Percentiles rank a stretch among this genome's conserved stretches.
Evolutionary conservation across 495 filamentous ascomycete genomes (phyloP).

Genomic region (Rusavskia elegans): DNA sequence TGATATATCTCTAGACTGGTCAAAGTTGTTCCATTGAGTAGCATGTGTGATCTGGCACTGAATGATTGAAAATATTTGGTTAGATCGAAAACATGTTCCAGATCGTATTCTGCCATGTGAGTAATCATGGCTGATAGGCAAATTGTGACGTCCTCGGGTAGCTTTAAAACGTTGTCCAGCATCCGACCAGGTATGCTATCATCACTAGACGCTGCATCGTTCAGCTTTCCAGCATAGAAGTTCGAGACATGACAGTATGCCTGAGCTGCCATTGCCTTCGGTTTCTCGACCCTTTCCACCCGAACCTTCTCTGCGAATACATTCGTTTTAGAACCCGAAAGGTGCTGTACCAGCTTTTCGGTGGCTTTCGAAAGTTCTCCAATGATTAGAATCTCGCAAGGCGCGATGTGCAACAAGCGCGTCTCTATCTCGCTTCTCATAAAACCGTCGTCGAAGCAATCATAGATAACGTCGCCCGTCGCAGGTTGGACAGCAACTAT

Average conservation of each 20-base stretch:
- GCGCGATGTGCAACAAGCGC: constrained; percentile 80
- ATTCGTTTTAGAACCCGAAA: constrained; percentile 77
- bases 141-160: constrained; percentile 74
- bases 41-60: constrained; percentile 86
- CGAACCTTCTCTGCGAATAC: constrained; percentile 85
- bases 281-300: constrained; percentile 60
- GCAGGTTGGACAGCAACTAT: constrained; percentile 90
- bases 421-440: constrained; percentile 97
- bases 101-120: constrained; percentile 80
- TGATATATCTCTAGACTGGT: constrained; percentile 92
- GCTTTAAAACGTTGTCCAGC: constrained; percentile 70
- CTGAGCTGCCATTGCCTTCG: constrained; percentile 71
- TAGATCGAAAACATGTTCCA: constrained; percentile 91
- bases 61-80: constrained; percentile 98
- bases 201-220: constrained; percentile 20
- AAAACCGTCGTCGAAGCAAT: constrained; percentile 94
- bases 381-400: constrained; percentile 92
- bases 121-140: constrained; percentile 96
- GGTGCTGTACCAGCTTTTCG: constrained; percentile 80
- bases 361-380: constrained; percentile 85
- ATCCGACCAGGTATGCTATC: constrained; percentile 34
- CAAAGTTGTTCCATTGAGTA: constrained; percentile 88
- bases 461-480: constrained; percentile 91
- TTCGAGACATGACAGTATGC: constrained; percentile 78
- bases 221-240: constrained; percentile 82